A percentile compares a stretch with the other conserved stretches of the same genome.
These are phyloP conservation scores for Brachypodium distachyon DNA, from an alignment of 202 grass and related monocot genomes.

Conservation along the genomic window DNA sequence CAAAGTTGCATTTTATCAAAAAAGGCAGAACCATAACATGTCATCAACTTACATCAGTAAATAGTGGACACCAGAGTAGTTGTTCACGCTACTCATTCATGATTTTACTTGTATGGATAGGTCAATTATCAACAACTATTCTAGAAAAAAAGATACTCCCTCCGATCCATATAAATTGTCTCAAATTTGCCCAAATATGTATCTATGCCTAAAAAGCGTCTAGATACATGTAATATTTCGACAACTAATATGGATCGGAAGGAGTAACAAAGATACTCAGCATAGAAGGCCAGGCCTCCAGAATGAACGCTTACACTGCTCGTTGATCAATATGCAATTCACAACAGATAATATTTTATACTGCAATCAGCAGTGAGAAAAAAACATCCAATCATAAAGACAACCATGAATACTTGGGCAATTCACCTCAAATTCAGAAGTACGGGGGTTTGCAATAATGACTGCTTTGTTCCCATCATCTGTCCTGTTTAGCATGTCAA, in stretches of 20 bases:
- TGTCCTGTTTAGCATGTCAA: slow-evolving; percentile 69
- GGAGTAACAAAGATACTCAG: background rate
- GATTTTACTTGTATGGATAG: background rate
- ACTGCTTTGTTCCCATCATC: slow-evolving; percentile 85
- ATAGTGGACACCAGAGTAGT: background rate
- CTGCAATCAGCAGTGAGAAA: background rate
- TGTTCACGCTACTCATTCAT: background rate
- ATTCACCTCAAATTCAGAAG: slow-evolving; percentile 90
- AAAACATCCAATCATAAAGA: background rate
- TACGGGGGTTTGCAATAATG: slow-evolving; percentile 78
- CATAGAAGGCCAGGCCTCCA: background rate
- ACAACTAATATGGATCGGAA: too few species aligned
- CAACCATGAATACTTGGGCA: background rate
- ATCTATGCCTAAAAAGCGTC: too few species aligned
- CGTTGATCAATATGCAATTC: background rate
- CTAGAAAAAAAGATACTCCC: too few species aligned
- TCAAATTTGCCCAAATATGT: too few species aligned
- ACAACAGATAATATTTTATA: background rate
- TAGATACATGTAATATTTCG: too few species aligned
- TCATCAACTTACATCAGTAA: slow-evolving; percentile 6
- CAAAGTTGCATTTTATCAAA: background rate
- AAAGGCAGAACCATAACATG: background rate
- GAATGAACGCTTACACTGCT: background rate
- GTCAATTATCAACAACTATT: background rate
- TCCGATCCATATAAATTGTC: too few species aligned